These are phyloP conservation scores for Candida vartiovaarae DNA, from an alignment of 805 yeast genomes.

Conservation along the genomic window DNA sequence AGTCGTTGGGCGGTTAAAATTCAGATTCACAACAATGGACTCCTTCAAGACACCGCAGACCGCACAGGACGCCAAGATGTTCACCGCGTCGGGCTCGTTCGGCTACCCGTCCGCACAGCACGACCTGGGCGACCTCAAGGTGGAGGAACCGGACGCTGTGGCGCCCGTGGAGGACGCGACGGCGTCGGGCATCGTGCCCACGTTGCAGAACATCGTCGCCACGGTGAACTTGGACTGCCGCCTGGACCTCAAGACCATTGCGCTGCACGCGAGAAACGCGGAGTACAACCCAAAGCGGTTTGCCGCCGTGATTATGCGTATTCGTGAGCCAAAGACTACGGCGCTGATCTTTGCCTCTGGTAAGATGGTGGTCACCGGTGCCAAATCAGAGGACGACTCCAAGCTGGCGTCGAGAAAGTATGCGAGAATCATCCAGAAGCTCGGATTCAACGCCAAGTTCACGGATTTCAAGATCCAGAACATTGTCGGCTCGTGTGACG, in stretches of 20 bases:
- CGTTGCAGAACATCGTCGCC: constrained; percentile 90
- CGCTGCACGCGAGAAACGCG: constrained; percentile 97
- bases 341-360: constrained; percentile 98
- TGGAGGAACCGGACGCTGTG: constrained; percentile 8
- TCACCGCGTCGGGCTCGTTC: constrained; percentile 22
- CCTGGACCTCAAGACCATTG: constrained; percentile 92
- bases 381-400: constrained; percentile 97
- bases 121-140: constrained; percentile 19
- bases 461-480: constrained; percentile 97
- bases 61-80: constrained; percentile 24
- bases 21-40: constrained; percentile 14
- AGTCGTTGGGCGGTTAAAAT: no score
- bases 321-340: constrained; percentile 97
- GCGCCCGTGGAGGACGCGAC: constrained; percentile 37
- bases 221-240: constrained; percentile 96
- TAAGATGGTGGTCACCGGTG: constrained; percentile 99
- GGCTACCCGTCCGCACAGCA: constrained; percentile 24
- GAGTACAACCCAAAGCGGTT: constrained; percentile 98
- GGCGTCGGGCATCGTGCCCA: constrained; percentile 94
- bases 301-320: constrained; percentile 99
- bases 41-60: constrained; percentile 24
- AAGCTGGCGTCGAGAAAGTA: constrained; percentile 95
- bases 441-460: constrained; percentile 96
- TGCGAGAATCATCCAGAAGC: constrained; percentile 95
- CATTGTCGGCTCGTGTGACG: constrained; percentile 98